Evolutionary conservation across 2,329 filamentous ascomycete genomes (phyloP).

Genomic region (Colletotrichum magnum): DNA sequence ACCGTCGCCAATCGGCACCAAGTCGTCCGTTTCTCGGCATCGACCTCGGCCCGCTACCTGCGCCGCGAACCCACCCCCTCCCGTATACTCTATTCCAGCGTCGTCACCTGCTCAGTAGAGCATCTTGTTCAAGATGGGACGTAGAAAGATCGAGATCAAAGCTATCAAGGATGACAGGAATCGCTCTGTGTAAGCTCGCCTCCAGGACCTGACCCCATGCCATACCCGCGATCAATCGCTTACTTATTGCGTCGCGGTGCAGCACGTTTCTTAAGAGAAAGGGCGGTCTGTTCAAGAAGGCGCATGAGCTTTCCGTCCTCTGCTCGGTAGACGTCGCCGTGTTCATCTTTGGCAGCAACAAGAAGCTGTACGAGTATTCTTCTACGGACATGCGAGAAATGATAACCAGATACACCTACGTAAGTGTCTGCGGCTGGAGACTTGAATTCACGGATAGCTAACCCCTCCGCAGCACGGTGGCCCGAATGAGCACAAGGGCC

Average conservation of each 20-base stretch:
- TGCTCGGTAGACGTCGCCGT: constrained; percentile 99
- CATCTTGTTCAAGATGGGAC: constrained; percentile 77
- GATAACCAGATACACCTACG: constrained; percentile 89
- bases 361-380: constrained; percentile 98
- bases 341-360: constrained; percentile 98
- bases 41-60: constrained; percentile 9
- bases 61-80: constrained; percentile 7
- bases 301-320: constrained; percentile 96
- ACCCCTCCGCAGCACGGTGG: constrained; percentile 79
- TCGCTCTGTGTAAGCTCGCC: constrained; percentile 87
- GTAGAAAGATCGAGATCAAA: constrained; percentile 99
- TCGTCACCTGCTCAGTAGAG: constrained; percentile 15
- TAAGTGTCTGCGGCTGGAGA: constrained; percentile 63
- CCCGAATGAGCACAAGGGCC: constrained; percentile 96
- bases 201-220: background rate
- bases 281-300: constrained; percentile 99
- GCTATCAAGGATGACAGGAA: constrained; percentile 99
- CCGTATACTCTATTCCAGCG: background rate
- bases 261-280: constrained; percentile 99
- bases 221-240: constrained; percentile 6
- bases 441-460: constrained; percentile 36
- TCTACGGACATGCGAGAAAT: constrained; percentile 94
- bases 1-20: constrained; percentile 26
- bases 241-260: constrained; percentile 38
- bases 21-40: constrained; percentile 22